A percentile compares a stretch with the other conserved stretches of the same genome.
phyloP scores from a whole-genome alignment of 805 yeast species.

The Wickerhamomyces pijperi region DNA sequence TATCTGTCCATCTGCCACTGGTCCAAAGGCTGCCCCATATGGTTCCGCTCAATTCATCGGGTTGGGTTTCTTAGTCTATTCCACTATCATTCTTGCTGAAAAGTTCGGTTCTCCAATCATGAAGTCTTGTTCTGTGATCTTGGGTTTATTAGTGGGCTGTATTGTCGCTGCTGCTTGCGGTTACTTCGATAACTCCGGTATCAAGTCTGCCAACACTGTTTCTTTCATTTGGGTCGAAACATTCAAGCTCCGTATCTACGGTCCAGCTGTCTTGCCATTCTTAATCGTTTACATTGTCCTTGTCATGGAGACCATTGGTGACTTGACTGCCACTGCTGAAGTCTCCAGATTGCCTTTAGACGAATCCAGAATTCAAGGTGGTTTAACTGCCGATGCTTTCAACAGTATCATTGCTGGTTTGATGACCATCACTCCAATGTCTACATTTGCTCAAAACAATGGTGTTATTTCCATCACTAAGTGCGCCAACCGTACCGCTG shows the following conservation, averaged over 20 bases:
- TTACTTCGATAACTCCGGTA: conserved; percentile 49
- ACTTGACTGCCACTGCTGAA: conserved; percentile 87
- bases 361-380: conserved; percentile 87
- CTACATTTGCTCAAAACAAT: conserved; percentile 90
- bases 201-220: conserved; percentile 66
- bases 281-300: conserved; percentile 72
- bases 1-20: conserved; percentile 36
- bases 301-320: conserved; percentile 93
- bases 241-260: conserved; percentile 65
- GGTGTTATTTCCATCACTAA: conserved; percentile 90
- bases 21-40: conserved; percentile 59
- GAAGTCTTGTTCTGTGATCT: conserved; percentile 87
- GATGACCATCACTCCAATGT: conserved; percentile 79
- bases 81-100: conserved; percentile 65
- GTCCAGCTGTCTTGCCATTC: conserved; percentile 78
- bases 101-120: conserved; percentile 89
- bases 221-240: conserved; percentile 86
- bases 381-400: conserved; percentile 80
- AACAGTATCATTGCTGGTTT: conserved; percentile 70
- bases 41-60: conserved; percentile 86
- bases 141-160: conserved; percentile 79
- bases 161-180: conserved; percentile 88
- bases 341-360: conserved; percentile 68
- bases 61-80: conserved; percentile 73
- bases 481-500: conserved; percentile 78